Evolutionary conservation across 202 grass and related monocot species (phyloP).

Genomic region (Digitaria exilis): DNA sequence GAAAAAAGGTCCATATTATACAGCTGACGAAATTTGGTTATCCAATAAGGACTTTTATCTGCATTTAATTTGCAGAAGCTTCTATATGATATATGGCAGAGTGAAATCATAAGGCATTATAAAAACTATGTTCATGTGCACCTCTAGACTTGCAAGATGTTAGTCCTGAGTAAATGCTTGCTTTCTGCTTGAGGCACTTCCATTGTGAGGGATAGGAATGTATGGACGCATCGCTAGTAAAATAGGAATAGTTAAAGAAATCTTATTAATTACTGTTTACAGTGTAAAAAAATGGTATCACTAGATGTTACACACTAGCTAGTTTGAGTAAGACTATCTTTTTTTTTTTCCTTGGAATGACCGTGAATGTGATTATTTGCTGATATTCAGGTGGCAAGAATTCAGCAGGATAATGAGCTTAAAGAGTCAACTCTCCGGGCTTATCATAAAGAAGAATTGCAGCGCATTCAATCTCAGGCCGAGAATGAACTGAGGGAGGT

Average conservation of each 20-base stretch:
- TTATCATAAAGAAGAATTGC: conserved; percentile 86
- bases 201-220: background rate
- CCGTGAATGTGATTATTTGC: conserved; percentile 23
- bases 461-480: conserved; percentile 63
- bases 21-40: conserved; percentile 1
- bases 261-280: background rate
- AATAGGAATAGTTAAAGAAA: background rate
- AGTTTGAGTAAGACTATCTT: conserved; percentile 2
- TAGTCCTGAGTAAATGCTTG: background rate
- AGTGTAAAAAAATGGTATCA: conserved; percentile 17
- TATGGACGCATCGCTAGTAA: conserved; percentile 18
- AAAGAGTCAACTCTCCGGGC: conserved; percentile 70
- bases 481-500: conserved; percentile 95
- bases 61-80: background rate
- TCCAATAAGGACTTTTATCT: background rate
- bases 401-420: conserved; percentile 71
- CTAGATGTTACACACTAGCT: background rate
- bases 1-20: conserved; percentile 7
- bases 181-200: background rate
- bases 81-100: conserved; percentile 9
- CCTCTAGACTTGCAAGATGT: conserved; percentile 5
- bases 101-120: background rate
- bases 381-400: conserved; percentile 71
- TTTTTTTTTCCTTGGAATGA: conserved; percentile 23
- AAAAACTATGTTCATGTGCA: conserved; percentile 15